phyloP scores from a whole-genome alignment of 176 grass and related monocot species.

The Aegilops sharonensis region DNA sequence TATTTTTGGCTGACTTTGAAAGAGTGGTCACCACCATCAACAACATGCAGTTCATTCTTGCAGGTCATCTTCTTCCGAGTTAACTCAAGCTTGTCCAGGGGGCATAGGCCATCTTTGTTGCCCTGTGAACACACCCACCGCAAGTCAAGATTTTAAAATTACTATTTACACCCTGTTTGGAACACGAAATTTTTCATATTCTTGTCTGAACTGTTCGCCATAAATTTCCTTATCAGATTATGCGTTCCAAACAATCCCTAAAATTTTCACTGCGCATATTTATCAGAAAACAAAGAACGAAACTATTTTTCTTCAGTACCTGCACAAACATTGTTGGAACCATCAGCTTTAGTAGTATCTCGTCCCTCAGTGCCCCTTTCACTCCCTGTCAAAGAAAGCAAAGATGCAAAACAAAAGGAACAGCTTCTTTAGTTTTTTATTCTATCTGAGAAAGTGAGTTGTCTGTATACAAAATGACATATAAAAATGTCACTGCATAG shows the following conservation, averaged over 20 bases:
- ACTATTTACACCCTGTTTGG: neutral
- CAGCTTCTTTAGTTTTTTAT: neutral
- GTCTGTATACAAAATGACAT: neutral
- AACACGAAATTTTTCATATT: neutral
- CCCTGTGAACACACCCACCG: constrained; percentile 42
- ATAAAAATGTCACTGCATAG: neutral
- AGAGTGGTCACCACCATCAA: constrained; percentile 93
- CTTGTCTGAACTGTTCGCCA: neutral
- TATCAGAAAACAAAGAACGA: neutral
- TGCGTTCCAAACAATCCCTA: neutral
- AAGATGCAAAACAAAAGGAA: neutral
- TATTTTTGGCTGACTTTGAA: constrained; percentile 76
- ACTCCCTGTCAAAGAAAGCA: constrained; percentile 53
- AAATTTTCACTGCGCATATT: neutral
- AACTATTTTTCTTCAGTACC: neutral
- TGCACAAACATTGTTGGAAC: constrained; percentile 70
- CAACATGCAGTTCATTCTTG: constrained; percentile 63
- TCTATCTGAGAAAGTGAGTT: neutral
- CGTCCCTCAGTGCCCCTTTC: constrained; percentile 65
- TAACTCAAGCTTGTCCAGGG: constrained; percentile 62
- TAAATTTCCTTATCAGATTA: constrained; percentile 1
- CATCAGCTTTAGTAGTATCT: constrained; percentile 66
- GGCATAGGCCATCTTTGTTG: constrained; percentile 84
- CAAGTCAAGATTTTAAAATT: neutral
- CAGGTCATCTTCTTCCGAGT: constrained; percentile 77